These are phyloP conservation scores for Sugiyamaella grinbergsii DNA, from an alignment of 1,139 yeast genomes.

Conservation along the genomic window DNA sequence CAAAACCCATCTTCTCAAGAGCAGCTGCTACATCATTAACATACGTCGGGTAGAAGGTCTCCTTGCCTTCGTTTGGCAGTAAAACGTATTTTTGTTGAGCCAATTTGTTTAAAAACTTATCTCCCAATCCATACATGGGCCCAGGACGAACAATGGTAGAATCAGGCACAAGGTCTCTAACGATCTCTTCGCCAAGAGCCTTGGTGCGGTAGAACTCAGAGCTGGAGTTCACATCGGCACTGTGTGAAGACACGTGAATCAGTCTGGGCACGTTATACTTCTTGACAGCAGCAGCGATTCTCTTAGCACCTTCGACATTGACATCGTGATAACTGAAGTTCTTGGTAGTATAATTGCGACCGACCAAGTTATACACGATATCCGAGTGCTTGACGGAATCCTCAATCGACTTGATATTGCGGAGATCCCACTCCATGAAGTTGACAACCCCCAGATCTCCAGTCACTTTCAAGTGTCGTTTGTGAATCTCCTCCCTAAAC, in stretches of 20 bases:
- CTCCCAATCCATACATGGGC: slow-evolving; percentile 78
- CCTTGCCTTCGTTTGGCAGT: slow-evolving; percentile 66
- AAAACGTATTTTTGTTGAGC: slow-evolving; percentile 55
- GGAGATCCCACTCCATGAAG: slow-evolving; percentile 78
- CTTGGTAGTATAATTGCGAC: slow-evolving; percentile 76
- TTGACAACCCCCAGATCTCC: slow-evolving; percentile 90
- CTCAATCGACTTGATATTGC: slow-evolving; percentile 75
- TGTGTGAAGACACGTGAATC: slow-evolving; percentile 78
- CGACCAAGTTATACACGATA: slow-evolving; percentile 78
- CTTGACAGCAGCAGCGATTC: slow-evolving; percentile 74
- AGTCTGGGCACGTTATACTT: slow-evolving; percentile 75
- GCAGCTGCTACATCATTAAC: slow-evolving; percentile 79
- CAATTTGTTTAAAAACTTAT: slow-evolving; percentile 66
- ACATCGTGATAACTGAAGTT: slow-evolving; percentile 82
- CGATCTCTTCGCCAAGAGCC: slow-evolving; percentile 76
- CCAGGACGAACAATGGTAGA: slow-evolving; percentile 87
- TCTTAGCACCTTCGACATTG: slow-evolving; percentile 73
- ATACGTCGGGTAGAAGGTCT: slow-evolving; percentile 71
- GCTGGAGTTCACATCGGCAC: slow-evolving; percentile 68
- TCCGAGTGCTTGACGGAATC: slow-evolving; percentile 81
- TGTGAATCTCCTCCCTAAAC: slow-evolving; percentile 76
- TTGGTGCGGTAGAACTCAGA: slow-evolving; percentile 78
- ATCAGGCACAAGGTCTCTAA: slow-evolving; percentile 66
- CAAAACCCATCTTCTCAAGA: slow-evolving; percentile 75
- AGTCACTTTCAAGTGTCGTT: slow-evolving; percentile 75